Evolutionary conservation across 352 stramenopile species (phyloP), one percentile per base, ranked within the genome.

Genomic region (Globisporangium middletonii): DNA sequence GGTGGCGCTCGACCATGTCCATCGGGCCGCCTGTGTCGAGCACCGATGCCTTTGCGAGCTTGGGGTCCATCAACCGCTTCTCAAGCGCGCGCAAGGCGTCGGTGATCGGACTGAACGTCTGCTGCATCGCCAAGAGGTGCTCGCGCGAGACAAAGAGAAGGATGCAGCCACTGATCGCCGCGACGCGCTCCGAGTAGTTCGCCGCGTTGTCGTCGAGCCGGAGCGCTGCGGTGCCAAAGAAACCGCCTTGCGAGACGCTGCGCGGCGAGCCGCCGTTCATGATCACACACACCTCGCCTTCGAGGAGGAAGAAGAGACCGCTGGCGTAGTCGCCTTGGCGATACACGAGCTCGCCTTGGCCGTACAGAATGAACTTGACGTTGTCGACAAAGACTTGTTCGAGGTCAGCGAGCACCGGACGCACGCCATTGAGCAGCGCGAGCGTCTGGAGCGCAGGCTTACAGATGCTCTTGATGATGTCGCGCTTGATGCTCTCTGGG

Each of bases 401-500:
- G 72, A 76, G 8, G 0, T 64, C 68, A 41, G 87, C 75, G 6
- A 86, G 58, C 28, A 76, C 66, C 2, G 62, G 41, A 12, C 63
- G 73, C 18, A 66, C 47, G 4, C 53, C 30, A 1, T 43, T 37
- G 18, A 86, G 49, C 35, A 82, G 63, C 1, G 54, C 53, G 1
- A 84, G 50, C 3, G 75, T 69, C 11, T 88, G 71, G 15, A 88
- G 61, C 0, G 68, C 75, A 18, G 77, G 68, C 9, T 64, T 64
- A 33, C 74, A 89, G 30, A 89, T 86, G 42, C 77, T 87, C 2
- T 63, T 64, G 2, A 79, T 57, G 11, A 89, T 83, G 37, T 87
- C 77, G 2, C 72, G 68, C 44, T 86, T 82, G 48, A 86, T 84
- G 8, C 55, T 71, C 23, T 51, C 59, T 0, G 79, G 79, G 1